A percentile compares a stretch with the other conserved stretches of the same genome.
phyloP scores from a whole-genome alignment of 1,139 yeast species.

The Yarrowia galli region DNA sequence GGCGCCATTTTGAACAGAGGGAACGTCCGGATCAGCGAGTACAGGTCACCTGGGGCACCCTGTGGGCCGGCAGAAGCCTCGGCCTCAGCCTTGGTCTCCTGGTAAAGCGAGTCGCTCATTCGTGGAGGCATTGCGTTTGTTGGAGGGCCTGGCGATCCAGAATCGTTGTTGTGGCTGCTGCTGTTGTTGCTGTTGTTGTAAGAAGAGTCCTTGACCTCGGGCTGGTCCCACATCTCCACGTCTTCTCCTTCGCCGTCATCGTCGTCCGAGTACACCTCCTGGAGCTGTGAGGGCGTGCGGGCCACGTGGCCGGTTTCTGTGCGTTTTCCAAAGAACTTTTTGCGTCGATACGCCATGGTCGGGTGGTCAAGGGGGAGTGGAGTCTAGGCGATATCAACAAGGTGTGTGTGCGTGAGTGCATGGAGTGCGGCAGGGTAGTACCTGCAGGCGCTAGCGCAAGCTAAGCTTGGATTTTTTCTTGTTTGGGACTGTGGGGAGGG shows the following conservation, averaged over 20 bases:
- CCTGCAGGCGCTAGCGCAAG: constrained; percentile 38
- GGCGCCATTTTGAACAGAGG: constrained; percentile 74
- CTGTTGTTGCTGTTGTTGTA: too few species aligned
- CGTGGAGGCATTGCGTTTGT: not conserved
- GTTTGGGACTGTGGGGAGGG: constrained; percentile 33
- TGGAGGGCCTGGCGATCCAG: constrained; percentile 2
- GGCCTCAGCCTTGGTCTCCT: constrained; percentile 28
- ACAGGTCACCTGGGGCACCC: constrained; percentile 52
- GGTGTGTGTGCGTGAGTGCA: constrained; percentile 21
- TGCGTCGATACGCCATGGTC: constrained; percentile 39
- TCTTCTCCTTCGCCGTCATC: constrained; percentile 37
- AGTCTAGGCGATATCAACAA: constrained; percentile 9
- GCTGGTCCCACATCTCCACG: constrained; percentile 37
- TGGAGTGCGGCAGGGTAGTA: constrained; percentile 37
- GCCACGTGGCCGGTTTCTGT: constrained; percentile 23
- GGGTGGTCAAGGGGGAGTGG: not conserved
- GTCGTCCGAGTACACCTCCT: constrained; percentile 39
- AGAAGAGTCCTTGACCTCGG: constrained; percentile 3
- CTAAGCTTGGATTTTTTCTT: constrained; percentile 27
- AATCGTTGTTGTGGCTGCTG: not conserved
- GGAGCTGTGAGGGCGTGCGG: constrained; percentile 37
- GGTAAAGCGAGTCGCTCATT: constrained; percentile 31
- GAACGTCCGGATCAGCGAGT: constrained; percentile 62
- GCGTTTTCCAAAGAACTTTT: constrained; percentile 34
- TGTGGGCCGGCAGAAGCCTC: constrained; percentile 3